Evolutionary conservation across 2,329 filamentous ascomycete genomes (phyloP).

Genomic region (Alternaria sp.): DNA sequence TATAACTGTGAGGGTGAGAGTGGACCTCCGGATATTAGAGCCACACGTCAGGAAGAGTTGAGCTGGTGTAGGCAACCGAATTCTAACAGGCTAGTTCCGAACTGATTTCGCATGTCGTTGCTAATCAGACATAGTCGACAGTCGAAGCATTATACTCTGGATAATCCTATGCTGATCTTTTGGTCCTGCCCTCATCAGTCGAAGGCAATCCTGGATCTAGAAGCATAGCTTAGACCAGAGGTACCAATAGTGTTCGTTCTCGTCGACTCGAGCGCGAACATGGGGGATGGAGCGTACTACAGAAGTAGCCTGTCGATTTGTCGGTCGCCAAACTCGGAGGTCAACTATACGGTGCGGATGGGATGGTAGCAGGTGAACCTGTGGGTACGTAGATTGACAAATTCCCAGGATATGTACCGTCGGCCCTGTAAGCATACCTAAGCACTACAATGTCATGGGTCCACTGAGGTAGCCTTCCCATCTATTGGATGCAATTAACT

Average conservation of each 20-base stretch:
- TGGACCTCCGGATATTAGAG: neutral
- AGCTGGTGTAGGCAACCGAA: neutral
- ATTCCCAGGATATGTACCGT: no score
- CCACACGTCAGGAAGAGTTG: neutral
- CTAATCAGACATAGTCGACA: neutral
- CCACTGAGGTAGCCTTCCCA: no score
- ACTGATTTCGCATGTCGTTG: neutral
- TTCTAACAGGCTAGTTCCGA: neutral
- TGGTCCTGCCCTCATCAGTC: neutral
- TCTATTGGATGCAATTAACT: no score
- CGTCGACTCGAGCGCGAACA: neutral
- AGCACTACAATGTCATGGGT: no score
- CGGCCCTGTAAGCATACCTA: no score
- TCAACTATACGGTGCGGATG: neutral
- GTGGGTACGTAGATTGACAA: no score
- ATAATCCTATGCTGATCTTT: neutral
- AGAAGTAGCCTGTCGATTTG: neutral
- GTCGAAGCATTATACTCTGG: neutral
- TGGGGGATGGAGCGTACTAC: neutral
- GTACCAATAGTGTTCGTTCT: neutral
- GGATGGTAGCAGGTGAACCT: no score
- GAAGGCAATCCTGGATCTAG: neutral
- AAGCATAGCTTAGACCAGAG: neutral
- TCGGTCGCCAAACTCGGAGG: neutral
- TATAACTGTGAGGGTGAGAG: no score